Evolutionary conservation across 2,329 filamentous ascomycete species (phyloP), one percentile per base, ranked within the genome.

Genomic region (Nemania sp.): DNA sequence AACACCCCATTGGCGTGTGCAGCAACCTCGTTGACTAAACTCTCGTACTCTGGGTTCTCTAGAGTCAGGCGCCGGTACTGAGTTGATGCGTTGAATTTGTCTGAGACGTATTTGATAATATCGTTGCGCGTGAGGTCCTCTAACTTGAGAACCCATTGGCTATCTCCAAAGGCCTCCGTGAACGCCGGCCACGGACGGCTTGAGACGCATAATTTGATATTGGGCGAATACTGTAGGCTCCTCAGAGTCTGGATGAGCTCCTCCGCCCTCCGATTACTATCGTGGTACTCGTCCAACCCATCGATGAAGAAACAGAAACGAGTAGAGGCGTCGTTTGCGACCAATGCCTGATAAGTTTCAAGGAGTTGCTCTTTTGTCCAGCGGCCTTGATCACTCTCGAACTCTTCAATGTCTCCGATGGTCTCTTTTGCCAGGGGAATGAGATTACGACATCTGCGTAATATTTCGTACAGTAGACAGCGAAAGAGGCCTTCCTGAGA

Each of bases 181-280:
- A 70, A 70, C 17, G 61, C 56, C 31, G 64, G 61, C 61, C 60
- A 65, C 7, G 66, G 64, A 14, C 69, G 58, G 55, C 65, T 68
- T 6, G 65, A 66, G 4, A 65, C 54, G 43, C 67, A 67, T 8
- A 66, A 14, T 30, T 70, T 70, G 47, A 68, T 57, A 14, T 47
- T 33, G 9, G 24, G 9, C 15, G 39, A 42, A 31, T 9, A 31
- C 28, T 31, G 28, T 9, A 31, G 28, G 9, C 28, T 31, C 9
- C 28, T 31, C n/a, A 31, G 8, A 31, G 28, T 31, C 28, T 31
- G 28, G 28, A 31, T 11, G 28, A 31, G 28, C 4, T 11, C 28
- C 28, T 31, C 28, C n/a, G 28, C 9, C 9, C 28, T 31, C 28
- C 28, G 28, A 9, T 31, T 31, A 31, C 28, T 31, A 14, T 31